Evolutionary conservation across 2,329 filamentous ascomycete genomes (phyloP).

Genomic region (Helotiales sp.): DNA sequence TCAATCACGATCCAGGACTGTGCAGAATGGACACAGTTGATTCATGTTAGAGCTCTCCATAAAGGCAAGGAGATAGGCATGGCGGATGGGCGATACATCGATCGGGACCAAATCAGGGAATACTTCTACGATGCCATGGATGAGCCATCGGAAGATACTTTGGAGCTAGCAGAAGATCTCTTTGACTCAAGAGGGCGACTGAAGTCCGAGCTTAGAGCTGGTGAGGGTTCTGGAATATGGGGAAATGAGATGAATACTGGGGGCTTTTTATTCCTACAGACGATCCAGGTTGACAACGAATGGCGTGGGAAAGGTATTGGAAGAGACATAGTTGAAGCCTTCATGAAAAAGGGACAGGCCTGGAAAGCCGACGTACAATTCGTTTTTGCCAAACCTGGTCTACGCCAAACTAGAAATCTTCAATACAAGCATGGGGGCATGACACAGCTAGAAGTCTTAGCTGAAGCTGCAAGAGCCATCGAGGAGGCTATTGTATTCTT

Average conservation of each 20-base stretch:
- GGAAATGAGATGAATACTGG: background rate
- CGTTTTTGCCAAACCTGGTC: background rate
- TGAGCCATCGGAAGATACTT: background rate
- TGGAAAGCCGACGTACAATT: background rate
- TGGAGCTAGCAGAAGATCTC: background rate
- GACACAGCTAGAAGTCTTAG: background rate
- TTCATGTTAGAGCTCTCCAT: background rate
- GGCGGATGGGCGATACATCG: background rate
- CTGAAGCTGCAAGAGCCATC: background rate
- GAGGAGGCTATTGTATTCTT: background rate
- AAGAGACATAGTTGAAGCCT: background rate
- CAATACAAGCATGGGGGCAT: background rate
- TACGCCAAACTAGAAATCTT: background rate
- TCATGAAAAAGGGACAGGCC: background rate
- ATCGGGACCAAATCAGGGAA: background rate
- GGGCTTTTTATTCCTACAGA: background rate
- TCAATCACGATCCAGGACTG: background rate
- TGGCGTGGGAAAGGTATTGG: background rate
- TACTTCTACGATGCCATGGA: slow-evolving; percentile 1
- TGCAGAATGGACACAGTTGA: background rate
- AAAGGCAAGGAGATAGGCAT: background rate
- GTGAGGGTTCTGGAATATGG: background rate
- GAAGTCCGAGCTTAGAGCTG: background rate
- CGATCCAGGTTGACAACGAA: background rate
- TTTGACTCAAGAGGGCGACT: background rate